Base-by-base conservation (phyloP, 2,329 filamentous ascomycete species). In the Xylaria sp. region DNA sequence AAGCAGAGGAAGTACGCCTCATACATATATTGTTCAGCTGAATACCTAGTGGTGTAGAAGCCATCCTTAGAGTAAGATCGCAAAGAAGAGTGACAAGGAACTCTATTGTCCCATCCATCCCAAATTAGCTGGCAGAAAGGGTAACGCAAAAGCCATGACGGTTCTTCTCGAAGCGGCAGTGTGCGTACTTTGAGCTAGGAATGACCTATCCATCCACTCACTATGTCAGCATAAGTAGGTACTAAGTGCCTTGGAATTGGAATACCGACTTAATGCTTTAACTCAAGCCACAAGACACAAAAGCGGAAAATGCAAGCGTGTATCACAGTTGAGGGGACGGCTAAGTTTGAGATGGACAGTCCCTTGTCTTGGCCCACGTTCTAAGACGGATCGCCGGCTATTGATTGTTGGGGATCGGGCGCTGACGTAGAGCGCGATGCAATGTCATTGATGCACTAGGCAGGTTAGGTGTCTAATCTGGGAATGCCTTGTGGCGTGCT, bases 361-460 rank as follows among this genome's bases (percentile, higher is more conserved):
- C 51, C 57, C 51, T 51, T 67, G 48, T 60, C 55, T 67, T 60
- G 28, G 56, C 55, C 55, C 52, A 25, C 25, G 52, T 49, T 41
- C 12, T 48, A 41, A n/a, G 48, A 54, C 43, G 36, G 62, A 65
- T 68, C 66, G 43, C 43, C 62, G 25, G 25, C 65, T 48, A 31
- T 23, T 46, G 52, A 49, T 20, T 61, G 36, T 57, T 51, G 55
- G 58, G 31, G 55, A 39, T 49, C 18, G 33, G 43, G 51, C 54
- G 36, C 62, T 69, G 67, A 69, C 67, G 67, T 66, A 66, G 67
- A 56, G 31, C 31, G 48, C 52, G 28, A 49, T 58, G 48, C 51
- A 41, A 62, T 68, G 62, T 65, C 62, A 62, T 68, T 61, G 43
- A 61, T 61, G 55, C 62, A 56, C 41, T 51, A 61, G 8, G 8